A percentile compares a stretch with the other conserved stretches of the same genome.
These are phyloP conservation scores for Ophiostoma pallidulum DNA, from an alignment of 2,329 filamentous ascomycete species.

Conservation along the genomic window DNA sequence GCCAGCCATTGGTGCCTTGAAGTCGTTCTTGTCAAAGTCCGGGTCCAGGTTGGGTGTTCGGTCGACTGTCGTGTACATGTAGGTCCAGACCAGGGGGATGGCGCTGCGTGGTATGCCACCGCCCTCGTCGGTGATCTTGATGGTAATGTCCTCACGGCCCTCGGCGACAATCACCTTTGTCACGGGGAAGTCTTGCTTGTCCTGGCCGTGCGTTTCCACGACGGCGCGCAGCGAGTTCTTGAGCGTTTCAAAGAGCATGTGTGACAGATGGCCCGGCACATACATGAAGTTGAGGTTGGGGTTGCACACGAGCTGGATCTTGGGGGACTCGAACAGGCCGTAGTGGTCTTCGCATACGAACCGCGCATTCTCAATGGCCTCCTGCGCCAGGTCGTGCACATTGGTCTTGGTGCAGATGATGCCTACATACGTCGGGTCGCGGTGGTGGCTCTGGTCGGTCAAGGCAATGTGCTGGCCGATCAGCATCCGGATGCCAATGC, in stretches of 20 bases:
- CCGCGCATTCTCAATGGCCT: constrained; percentile 97
- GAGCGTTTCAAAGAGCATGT: constrained; percentile 98
- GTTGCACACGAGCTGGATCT: constrained; percentile 92
- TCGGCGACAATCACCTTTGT: constrained; percentile 97
- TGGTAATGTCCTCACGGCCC: constrained; percentile 96
- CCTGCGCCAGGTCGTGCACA: constrained; percentile 84
- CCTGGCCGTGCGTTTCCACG: constrained; percentile 87
- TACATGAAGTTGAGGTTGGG: constrained; percentile 98
- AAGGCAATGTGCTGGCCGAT: constrained; percentile 97
- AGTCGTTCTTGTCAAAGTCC: constrained; percentile 97
- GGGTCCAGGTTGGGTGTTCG: constrained; percentile 90
- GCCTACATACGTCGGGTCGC: constrained; percentile 89
- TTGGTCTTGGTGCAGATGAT: constrained; percentile 99
- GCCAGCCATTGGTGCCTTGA: constrained; percentile 98
- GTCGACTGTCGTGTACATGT: constrained; percentile 99
- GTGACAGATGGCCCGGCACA: constrained; percentile 93
- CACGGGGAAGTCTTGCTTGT: constrained; percentile 91
- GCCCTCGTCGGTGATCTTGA: constrained; percentile 95
- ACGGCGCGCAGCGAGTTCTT: constrained; percentile 97
- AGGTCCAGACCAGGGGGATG: constrained; percentile 98
- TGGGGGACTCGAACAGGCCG: constrained; percentile 90
- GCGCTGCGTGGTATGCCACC: constrained; percentile 88
- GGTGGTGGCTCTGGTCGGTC: constrained; percentile 82
- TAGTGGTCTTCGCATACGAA: constrained; percentile 99
- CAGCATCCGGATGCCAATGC: constrained; percentile 97